Conservation (phyloP, 306 rosid species). For the Luffa aegyptiaca region DNA sequence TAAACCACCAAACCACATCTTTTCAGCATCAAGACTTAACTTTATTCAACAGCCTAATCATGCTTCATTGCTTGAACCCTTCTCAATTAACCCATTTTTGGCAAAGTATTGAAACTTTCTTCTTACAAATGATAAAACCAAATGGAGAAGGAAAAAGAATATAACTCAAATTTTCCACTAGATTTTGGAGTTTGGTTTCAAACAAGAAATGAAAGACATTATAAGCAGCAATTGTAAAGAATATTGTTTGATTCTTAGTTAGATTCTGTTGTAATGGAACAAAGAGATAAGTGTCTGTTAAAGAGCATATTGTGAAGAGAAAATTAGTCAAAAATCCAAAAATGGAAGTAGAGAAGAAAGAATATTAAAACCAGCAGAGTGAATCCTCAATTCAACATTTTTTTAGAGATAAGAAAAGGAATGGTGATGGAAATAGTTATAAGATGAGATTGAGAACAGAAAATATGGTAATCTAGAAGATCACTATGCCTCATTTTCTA, state of each 20-base stretch:
- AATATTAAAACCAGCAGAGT: background rate
- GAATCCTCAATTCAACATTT: slow-evolving; percentile 4
- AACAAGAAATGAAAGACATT: background rate
- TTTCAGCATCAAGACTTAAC: background rate
- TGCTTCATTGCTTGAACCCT: background rate
- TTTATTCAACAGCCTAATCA: slow-evolving; percentile 1
- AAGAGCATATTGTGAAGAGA: background rate
- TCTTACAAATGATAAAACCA: background rate
- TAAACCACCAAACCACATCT: background rate
- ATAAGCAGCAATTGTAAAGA: slow-evolving; percentile 1
- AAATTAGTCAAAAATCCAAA: background rate
- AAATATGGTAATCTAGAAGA: slow-evolving; percentile 25
- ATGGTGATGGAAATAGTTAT: slow-evolving; percentile 23
- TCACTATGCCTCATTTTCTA: slow-evolving; percentile 8
- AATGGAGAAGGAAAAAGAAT: background rate
- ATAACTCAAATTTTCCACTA: background rate
- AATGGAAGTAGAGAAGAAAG: background rate
- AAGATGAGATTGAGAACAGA: slow-evolving; percentile 25
- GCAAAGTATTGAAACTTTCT: background rate
- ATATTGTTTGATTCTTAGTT: background rate
- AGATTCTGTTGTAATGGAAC: background rate
- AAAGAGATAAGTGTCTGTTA: background rate
- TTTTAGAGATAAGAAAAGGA: background rate
- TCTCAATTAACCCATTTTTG: background rate
- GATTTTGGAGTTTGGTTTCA: background rate